These are phyloP conservation scores for Fusarium lateritium DNA, from an alignment of 2,329 filamentous ascomycete genomes.

Conservation along the genomic window DNA sequence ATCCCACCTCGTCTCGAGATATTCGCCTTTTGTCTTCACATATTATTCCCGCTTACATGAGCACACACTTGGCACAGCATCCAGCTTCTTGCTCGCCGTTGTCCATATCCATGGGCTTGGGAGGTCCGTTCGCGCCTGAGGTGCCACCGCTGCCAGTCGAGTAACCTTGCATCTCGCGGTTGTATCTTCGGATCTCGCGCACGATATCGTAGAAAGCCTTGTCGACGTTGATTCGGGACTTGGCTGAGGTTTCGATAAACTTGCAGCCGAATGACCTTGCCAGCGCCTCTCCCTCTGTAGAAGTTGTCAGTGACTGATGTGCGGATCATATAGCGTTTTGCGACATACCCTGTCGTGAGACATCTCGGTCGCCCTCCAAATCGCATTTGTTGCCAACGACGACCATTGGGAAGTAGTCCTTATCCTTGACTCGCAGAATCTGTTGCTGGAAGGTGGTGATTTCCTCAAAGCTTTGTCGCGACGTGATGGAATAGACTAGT, in stretches of 20 bases:
- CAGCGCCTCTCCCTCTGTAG: constrained; percentile 87
- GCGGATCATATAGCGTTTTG: not conserved
- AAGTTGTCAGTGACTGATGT: constrained; percentile 34
- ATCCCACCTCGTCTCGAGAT: constrained; percentile 26
- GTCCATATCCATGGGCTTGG: constrained; percentile 84
- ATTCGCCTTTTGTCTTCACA: constrained; percentile 30
- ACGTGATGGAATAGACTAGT: constrained; percentile 98
- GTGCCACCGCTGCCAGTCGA: constrained; percentile 77
- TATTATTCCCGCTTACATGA: constrained; percentile 76
- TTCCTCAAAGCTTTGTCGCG: constrained; percentile 97
- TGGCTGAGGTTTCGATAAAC: constrained; percentile 99
- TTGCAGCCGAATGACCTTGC: constrained; percentile 93
- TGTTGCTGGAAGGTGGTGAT: constrained; percentile 99
- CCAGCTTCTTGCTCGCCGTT: constrained; percentile 77
- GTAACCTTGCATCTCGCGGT: constrained; percentile 97
- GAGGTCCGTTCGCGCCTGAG: constrained; percentile 72
- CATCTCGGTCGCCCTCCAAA: constrained; percentile 92
- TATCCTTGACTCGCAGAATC: constrained; percentile 98
- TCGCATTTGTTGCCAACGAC: constrained; percentile 99
- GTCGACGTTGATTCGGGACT: constrained; percentile 98
- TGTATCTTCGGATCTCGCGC: constrained; percentile 96
- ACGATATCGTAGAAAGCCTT: constrained; percentile 99
- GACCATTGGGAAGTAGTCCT: constrained; percentile 99
- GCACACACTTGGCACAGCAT: constrained; percentile 88
- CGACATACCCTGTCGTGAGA: constrained; percentile 88